Base-by-base conservation (phyloP, 768 basidiomycete genomes). In the Rhodotorula diobovata region DNA sequence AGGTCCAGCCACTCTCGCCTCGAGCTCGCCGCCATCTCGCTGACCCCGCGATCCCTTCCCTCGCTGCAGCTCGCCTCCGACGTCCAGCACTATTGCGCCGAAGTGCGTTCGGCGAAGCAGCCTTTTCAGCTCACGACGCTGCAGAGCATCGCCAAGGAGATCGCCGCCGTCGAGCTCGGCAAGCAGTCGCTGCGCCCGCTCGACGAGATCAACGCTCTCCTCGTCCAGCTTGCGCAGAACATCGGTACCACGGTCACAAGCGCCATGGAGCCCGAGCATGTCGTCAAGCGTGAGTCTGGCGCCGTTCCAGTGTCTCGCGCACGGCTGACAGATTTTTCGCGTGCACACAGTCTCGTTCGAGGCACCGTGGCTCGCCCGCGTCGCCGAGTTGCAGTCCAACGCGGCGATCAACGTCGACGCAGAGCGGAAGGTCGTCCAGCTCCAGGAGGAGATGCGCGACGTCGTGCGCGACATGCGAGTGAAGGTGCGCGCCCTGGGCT, bases 391-490 rank as follows among this genome's bases (percentile, higher is more conserved):
- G 81, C 91, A 91, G 79, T 85, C 90, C 0, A 87, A 84, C 59
- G 85, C 89, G 4, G 90, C 91, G 0, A 84, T 90, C 81, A 97
- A 96, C 76, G 84, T 92, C 34, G 95, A 96, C 78, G 93, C 94
- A 1, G 95, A 97, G 78, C 86, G 90, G 58, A 90, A 91, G 80
- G 88, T 93, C 14, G 82, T 86, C 5, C 88, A 90, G 71, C 84
- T 96, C 34, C 90, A 88, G 72, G 94, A 96, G 72, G 92, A 98
- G 80, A 86, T 96, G 75, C 90, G 92, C 77, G 89, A 89, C 15
- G 86, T 98, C 51, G 85, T 89, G 39, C 88, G 93, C 41, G 90
- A 85, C 61, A 84, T 97, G 78, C 90, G 90, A 79, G 81, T 86
- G 30, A 79, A 83, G 75, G 83, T 82, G 55, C 65, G 81, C 12